Evolutionary conservation across 2,329 filamentous ascomycete species (phyloP).

Genomic region (Hypoxylon sp.): DNA sequence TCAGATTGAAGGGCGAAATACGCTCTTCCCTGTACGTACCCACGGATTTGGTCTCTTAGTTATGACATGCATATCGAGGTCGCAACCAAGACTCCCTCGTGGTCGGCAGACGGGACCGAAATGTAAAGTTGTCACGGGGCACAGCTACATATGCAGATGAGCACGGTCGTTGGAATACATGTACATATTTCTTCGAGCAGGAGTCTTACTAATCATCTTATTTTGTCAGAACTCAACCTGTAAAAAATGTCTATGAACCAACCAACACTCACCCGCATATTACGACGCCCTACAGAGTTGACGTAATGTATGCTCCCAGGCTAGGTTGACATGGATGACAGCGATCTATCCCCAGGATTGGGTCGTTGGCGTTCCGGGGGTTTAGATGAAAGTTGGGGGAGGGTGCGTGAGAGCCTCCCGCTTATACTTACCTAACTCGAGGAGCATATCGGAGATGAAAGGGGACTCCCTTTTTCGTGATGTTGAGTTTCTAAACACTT

Average conservation of each 20-base stretch:
- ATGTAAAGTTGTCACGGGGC: conserved; percentile 26
- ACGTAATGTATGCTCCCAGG: conserved; percentile 42
- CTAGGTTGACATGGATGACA: conserved; percentile 28
- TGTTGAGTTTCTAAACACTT: conserved; percentile 13
- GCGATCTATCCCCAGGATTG: conserved; percentile 35
- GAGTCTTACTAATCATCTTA: conserved; percentile 42
- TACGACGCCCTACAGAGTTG: conserved; percentile 34
- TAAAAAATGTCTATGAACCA: conserved; percentile 26
- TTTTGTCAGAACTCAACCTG: conserved; percentile 37
- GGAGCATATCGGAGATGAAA: conserved; percentile 12
- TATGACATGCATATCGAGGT: conserved; percentile 37
- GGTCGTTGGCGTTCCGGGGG: conserved; percentile 31
- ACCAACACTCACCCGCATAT: conserved; percentile 26
- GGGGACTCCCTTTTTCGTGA: conserved; percentile 9
- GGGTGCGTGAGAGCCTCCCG: conserved; percentile 17
- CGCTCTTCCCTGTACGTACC: conserved; percentile 12
- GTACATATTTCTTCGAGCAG: conserved; percentile 6
- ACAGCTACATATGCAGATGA: conserved; percentile 13
- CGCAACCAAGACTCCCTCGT: conserved; percentile 23
- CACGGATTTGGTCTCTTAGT: conserved; percentile 15
- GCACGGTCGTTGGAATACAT: conserved; percentile 20
- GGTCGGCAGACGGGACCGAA: conserved; percentile 24
- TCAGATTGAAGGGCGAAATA: conserved; percentile 16
- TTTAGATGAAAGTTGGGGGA: conserved; percentile 21
- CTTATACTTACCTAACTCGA: conserved; percentile 42